phyloP scores from a whole-genome alignment of 345 rosid species.

The Erysimum cheiranthoides region DNA sequence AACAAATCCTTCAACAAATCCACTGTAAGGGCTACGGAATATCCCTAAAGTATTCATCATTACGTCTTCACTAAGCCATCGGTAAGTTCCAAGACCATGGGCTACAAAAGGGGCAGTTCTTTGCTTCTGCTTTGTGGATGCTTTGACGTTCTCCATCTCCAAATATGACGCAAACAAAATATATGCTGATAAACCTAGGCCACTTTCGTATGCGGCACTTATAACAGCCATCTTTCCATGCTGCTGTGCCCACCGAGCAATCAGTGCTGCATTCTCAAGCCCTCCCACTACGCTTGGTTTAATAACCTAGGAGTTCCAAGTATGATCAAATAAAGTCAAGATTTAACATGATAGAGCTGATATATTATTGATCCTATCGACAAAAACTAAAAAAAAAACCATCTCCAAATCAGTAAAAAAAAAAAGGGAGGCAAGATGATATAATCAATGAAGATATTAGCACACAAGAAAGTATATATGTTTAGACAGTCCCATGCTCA shows the following conservation, averaged over 20 bases:
- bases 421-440: slow-evolving; percentile 12
- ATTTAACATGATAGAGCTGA: slow-evolving; percentile 5
- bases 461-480: slow-evolving; percentile 4
- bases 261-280: slow-evolving; percentile 75
- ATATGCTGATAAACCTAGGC: slow-evolving; percentile 74
- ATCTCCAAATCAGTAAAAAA: slow-evolving; percentile 3
- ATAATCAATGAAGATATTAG: slow-evolving; percentile 17
- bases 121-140: slow-evolving; percentile 49
- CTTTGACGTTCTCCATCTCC: slow-evolving; percentile 64
- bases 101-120: slow-evolving; percentile 56
- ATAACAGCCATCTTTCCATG: slow-evolving; percentile 87
- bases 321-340: slow-evolving; percentile 25
- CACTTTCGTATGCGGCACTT: slow-evolving; percentile 91
- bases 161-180: slow-evolving; percentile 70
- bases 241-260: slow-evolving; percentile 84
- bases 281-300: slow-evolving; percentile 94
- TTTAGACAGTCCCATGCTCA: slow-evolving; percentile 26
- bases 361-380: slow-evolving; percentile 5
- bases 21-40: slow-evolving; percentile 51
- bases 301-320: slow-evolving; percentile 62
- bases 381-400: background rate
- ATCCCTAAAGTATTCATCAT: slow-evolving; percentile 61
- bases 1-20: slow-evolving; percentile 69
- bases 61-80: slow-evolving; percentile 87
- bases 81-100: slow-evolving; percentile 94